phyloP scores from a whole-genome alignment of 352 stramenopile species.

The Achlya hypogyna region DNA sequence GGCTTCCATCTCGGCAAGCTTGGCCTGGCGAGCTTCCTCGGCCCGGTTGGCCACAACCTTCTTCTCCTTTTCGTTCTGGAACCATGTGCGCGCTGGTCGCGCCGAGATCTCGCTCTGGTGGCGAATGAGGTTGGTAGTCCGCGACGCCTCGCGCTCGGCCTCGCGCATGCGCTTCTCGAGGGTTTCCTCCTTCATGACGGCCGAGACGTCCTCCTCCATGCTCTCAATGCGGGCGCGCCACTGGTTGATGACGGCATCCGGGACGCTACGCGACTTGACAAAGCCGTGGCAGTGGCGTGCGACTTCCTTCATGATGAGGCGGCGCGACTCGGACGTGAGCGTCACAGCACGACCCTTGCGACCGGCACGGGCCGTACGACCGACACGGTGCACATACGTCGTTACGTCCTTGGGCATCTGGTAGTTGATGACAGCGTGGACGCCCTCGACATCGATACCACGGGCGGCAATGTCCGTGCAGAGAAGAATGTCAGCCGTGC shows the following conservation, averaged over 20 bases:
- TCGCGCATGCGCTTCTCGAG: slow-evolving; percentile 86
- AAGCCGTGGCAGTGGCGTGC: slow-evolving; percentile 81
- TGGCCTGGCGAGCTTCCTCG: slow-evolving; percentile 48
- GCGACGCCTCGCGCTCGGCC: slow-evolving; percentile 82
- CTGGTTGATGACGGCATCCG: slow-evolving; percentile 78
- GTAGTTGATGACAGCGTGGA: slow-evolving; percentile 99
- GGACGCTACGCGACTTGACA: slow-evolving; percentile 86
- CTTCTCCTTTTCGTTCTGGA: slow-evolving; percentile 87
- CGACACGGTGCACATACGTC: slow-evolving; percentile 98
- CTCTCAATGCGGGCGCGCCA: slow-evolving; percentile 78
- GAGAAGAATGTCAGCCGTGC: slow-evolving; percentile 93
- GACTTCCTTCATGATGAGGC: slow-evolving; percentile 93
- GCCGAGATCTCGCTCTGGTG: slow-evolving; percentile 86
- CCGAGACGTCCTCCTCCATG: slow-evolving; percentile 70
- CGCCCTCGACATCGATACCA: slow-evolving; percentile 96
- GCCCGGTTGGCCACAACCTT: slow-evolving; percentile 63
- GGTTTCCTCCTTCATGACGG: slow-evolving; percentile 80
- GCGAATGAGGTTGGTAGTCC: slow-evolving; percentile 83
- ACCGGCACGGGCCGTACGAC: slow-evolving; percentile 95
- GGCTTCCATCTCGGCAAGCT: slow-evolving; percentile 32
- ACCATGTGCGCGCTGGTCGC: slow-evolving; percentile 86
- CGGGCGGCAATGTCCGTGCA: slow-evolving; percentile 98
- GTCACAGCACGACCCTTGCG: slow-evolving; percentile 86
- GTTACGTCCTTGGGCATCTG: slow-evolving; percentile 98
- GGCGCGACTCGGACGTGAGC: slow-evolving; percentile 82